phyloP scores from a whole-genome alignment of 2,329 filamentous ascomycete genomes.

The Tolypocladium inflatum region DNA sequence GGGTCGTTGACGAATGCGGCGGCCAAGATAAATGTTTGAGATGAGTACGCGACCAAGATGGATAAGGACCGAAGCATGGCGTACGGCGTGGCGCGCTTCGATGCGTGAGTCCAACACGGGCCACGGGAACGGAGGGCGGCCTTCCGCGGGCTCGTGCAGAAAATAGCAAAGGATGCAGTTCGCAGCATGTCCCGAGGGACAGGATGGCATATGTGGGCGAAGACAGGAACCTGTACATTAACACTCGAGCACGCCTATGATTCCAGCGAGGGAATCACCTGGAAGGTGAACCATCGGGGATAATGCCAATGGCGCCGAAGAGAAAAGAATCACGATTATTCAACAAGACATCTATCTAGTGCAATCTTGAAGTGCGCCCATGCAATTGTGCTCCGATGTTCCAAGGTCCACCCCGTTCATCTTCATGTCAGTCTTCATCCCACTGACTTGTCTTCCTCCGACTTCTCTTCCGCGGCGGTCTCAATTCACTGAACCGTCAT shows the following conservation, averaged over 20 bases:
- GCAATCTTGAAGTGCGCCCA: not conserved
- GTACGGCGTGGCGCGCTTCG: not conserved
- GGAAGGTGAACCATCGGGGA: not conserved
- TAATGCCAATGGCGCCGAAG: not conserved
- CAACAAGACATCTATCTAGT: constrained; percentile 7
- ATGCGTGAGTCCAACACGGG: not conserved
- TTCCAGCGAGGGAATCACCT: not conserved
- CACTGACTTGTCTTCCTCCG: not conserved
- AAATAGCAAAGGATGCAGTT: not conserved
- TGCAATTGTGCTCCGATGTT: not conserved
- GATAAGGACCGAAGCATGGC: not conserved
- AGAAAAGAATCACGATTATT: constrained; percentile 3
- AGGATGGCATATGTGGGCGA: not conserved
- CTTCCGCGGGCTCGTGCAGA: not conserved
- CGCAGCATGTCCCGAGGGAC: not conserved
- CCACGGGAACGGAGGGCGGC: not conserved
- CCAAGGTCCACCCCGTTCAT: not conserved
- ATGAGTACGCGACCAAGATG: no score
- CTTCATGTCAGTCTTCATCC: not conserved
- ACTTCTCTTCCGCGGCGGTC: not conserved
- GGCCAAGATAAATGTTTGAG: constrained; percentile 22
- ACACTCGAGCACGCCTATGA: not conserved
- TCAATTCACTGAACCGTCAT: not conserved
- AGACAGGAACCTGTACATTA: not conserved
- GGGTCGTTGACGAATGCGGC: constrained; percentile 25